Evolutionary conservation across 2,329 filamentous ascomycete genomes (phyloP), one percentile per base, ranked within the genome.

Genomic region (Paecilomyces sp.): DNA sequence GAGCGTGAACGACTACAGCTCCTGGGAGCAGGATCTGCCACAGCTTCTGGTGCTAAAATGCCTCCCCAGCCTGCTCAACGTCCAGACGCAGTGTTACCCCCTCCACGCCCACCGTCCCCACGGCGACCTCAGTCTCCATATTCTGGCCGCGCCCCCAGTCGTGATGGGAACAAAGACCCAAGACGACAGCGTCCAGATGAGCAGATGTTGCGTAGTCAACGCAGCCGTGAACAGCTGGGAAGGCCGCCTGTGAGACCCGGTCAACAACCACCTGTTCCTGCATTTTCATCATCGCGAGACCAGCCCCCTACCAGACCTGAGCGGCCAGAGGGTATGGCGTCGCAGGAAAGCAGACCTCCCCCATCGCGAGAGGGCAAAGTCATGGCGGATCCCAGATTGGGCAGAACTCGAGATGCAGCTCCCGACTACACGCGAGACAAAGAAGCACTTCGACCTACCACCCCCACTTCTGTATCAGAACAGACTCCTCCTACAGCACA

Each of bases 1-100:
- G 82, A 85, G 57, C 85, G 83, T 61, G 92, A 97, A 76, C 80
- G 88, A 61, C 90, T 93, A 57, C 83, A 88, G 66, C 84, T 97
- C 54, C 79, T 89, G 34, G 89, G 88, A 52, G 79, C 55, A 66
- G 68, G 64, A 52, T 60, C 63, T 13, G 62, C 66, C 33, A 60
- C 58, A 13, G 64, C 66, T 34, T 67, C 67, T 24, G 67, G 64
- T 50, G 57, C 70, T 15, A 70, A 69, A 58, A 64, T 62, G 5
- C 69, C 65, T 57, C 61, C 59, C 47, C 64, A 63, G 56, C 65
- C 61, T 33, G 62, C 67, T 56, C 62, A 64, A 51, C 65, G 61
- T 22, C 61, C 65, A 58, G 69, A 69, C 53, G 65, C 65, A 34
- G 55, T 62, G 12, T 55, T 67, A n/a, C 61, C 68, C 54, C 63